A percentile compares a stretch with the other conserved stretches of the same genome.
phyloP scores from a whole-genome alignment of 306 rosid genomes.

The Quillaja saponaria region DNA sequence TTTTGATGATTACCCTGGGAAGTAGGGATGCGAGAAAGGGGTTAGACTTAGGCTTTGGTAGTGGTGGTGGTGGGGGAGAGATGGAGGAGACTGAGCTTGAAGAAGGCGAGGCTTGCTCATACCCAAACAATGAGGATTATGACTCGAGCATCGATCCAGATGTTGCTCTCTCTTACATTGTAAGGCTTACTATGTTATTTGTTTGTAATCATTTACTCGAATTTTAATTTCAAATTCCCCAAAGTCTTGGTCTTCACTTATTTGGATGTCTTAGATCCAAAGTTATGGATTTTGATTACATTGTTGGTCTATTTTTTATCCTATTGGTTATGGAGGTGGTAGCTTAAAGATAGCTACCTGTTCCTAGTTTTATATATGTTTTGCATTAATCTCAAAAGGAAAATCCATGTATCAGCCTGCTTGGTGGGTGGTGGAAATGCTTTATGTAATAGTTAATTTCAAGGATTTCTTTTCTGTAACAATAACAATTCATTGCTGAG shows the following conservation, averaged over 20 bases:
- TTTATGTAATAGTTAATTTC: constrained; percentile 10
- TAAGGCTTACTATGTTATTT: constrained; percentile 42
- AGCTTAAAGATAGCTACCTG: neutral
- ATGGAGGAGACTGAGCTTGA: constrained; percentile 97
- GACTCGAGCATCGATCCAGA: constrained; percentile 83
- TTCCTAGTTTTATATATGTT: neutral
- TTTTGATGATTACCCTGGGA: constrained; percentile 73
- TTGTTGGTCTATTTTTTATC: constrained; percentile 8
- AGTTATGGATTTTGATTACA: constrained; percentile 21
- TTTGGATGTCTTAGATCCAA: constrained; percentile 49
- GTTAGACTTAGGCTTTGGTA: constrained; percentile 60
- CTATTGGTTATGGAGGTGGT: neutral
- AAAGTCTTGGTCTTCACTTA: constrained; percentile 34
- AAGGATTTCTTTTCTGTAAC: neutral
- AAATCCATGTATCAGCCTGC: neutral
- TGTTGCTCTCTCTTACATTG: constrained; percentile 83
- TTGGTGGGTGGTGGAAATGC: constrained; percentile 14
- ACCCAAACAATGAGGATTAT: constrained; percentile 63
- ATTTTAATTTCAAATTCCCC: constrained; percentile 18
- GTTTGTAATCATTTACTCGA: constrained; percentile 15
- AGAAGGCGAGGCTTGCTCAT: constrained; percentile 93
- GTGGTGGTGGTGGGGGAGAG: constrained; percentile 47
- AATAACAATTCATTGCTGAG: constrained; percentile 5
- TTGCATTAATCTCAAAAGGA: neutral
- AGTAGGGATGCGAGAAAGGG: constrained; percentile 81